These are phyloP conservation scores for Quercus variabilis DNA, from an alignment of 306 rosid species.

Conservation along the genomic window DNA sequence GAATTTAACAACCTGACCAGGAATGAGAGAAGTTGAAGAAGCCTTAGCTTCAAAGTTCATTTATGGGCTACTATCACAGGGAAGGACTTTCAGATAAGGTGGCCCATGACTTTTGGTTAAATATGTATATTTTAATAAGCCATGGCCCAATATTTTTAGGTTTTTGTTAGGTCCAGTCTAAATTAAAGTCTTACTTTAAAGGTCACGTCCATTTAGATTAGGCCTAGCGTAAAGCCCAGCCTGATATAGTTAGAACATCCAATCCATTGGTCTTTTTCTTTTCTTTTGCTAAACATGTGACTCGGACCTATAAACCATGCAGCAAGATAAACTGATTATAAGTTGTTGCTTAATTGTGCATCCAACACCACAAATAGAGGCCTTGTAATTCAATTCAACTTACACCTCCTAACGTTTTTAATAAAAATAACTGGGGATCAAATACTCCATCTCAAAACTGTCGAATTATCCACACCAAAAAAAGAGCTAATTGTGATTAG, in stretches of 20 bases:
- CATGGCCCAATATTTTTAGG: slow-evolving; percentile 4
- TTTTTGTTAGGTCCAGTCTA: slow-evolving; percentile 3
- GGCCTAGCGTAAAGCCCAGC: background rate
- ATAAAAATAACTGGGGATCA: too few species aligned
- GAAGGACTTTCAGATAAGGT: background rate
- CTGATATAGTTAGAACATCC: background rate
- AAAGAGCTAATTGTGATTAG: too few species aligned
- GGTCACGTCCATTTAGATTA: background rate
- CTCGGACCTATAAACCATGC: too few species aligned
- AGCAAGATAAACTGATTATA: too few species aligned
- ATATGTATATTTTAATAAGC: background rate
- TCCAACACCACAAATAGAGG: background rate
- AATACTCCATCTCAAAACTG: too few species aligned
- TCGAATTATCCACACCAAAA: too few species aligned
- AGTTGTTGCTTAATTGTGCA: too few species aligned
- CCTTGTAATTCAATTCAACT: too few species aligned
- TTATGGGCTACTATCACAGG: background rate
- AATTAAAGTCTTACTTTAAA: background rate
- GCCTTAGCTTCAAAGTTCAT: slow-evolving; percentile 39
- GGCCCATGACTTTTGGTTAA: background rate
- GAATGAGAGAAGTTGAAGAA: background rate
- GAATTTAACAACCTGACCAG: background rate
- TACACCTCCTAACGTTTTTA: too few species aligned
- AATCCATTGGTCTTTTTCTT: background rate
- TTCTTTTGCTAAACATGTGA: too few species aligned